A percentile compares a stretch with the other conserved stretches of the same genome.
Conservation (phyloP, 768 basidiomycete genomes). For the Polyporus arcularius region DNA sequence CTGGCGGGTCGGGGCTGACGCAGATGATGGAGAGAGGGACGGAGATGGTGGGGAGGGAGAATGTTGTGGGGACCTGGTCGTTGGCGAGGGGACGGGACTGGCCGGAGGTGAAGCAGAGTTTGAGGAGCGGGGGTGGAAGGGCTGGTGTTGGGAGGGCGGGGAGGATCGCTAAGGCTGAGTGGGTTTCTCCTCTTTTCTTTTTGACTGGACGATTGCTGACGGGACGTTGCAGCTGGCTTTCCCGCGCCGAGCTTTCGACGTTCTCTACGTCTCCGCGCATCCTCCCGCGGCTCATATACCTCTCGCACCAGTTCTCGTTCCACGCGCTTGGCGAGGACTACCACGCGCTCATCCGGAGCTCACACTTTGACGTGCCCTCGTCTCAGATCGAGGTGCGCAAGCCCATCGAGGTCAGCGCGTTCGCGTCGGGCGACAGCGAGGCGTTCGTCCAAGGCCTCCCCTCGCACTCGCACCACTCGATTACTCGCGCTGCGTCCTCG, state of each 20-base stretch:
- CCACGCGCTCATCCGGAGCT: constrained; percentile 70
- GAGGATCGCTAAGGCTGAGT: constrained; percentile 37
- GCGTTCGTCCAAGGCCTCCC: constrained; percentile 56
- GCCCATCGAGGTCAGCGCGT: constrained; percentile 68
- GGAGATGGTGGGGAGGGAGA: constrained; percentile 41
- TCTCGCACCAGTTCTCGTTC: constrained; percentile 85
- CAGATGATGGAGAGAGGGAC: constrained; percentile 37
- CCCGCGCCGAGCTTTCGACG: constrained; percentile 83
- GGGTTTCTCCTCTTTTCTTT: constrained; percentile 9
- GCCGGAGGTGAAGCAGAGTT: constrained; percentile 49
- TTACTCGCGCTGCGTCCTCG: constrained; percentile 50
- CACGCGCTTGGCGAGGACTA: constrained; percentile 75
- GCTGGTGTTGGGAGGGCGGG: constrained; percentile 3
- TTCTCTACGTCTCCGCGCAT: constrained; percentile 57
- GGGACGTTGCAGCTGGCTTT: constrained; percentile 52
- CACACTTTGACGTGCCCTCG: constrained; percentile 58
- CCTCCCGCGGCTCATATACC: constrained; percentile 77
- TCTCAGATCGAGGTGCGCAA: constrained; percentile 68
- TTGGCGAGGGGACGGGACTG: constrained; percentile 53
- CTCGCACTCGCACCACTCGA: constrained; percentile 35
- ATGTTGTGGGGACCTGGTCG: constrained; percentile 65
- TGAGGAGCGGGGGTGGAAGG: constrained; percentile 11
- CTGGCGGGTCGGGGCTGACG: constrained; percentile 35
- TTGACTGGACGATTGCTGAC: constrained; percentile 15
- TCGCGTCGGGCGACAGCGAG: constrained; percentile 40